Percentiles rank a stretch among this genome's conserved stretches.
phyloP scores from a whole-genome alignment of 2,329 filamentous ascomycete species.

The Hansfordia pulvinata region DNA sequence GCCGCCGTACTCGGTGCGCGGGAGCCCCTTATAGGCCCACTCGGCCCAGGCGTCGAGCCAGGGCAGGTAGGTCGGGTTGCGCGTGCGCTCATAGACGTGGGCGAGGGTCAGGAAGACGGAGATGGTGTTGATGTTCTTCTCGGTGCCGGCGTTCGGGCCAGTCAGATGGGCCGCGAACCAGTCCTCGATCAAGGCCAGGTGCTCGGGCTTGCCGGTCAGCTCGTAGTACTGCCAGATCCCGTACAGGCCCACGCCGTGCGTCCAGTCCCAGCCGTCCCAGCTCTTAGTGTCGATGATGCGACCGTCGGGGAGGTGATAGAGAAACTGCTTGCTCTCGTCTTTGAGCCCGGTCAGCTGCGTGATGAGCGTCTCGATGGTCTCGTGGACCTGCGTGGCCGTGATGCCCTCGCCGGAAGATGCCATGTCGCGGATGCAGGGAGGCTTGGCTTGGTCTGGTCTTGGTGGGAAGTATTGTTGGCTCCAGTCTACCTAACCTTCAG shows the following conservation, averaged over 20 bases:
- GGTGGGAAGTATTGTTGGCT: no score
- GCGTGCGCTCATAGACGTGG: conserved; percentile 63
- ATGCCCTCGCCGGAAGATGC: no score
- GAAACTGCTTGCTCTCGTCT: conserved; percentile 61
- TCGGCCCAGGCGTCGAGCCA: conserved; percentile 75
- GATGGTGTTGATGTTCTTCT: conserved; percentile 82
- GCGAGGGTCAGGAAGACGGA: conserved; percentile 63
- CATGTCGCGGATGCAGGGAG: no score
- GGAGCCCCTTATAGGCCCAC: conserved; percentile 68
- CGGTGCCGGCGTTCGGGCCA: conserved; percentile 59
- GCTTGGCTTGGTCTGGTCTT: no score
- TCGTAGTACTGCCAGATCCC: conserved; percentile 74
- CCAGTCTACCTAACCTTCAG: no score
- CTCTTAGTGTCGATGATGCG: conserved; percentile 73
- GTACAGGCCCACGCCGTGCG: conserved; percentile 67
- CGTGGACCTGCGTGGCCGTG: conserved; percentile 31
- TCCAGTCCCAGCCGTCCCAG: conserved; percentile 78
- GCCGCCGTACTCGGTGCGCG: conserved; percentile 54
- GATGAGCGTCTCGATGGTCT: conserved; percentile 52
- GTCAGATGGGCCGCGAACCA: conserved; percentile 64
- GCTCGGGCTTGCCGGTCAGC: conserved; percentile 46
- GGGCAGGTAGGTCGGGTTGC: conserved; percentile 54
- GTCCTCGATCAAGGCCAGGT: conserved; percentile 52
- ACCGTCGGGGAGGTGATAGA: conserved; percentile 57
- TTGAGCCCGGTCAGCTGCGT: conserved; percentile 65